Conservation (phyloP, 768 basidiomycete species). For the Boletus sp. region DNA sequence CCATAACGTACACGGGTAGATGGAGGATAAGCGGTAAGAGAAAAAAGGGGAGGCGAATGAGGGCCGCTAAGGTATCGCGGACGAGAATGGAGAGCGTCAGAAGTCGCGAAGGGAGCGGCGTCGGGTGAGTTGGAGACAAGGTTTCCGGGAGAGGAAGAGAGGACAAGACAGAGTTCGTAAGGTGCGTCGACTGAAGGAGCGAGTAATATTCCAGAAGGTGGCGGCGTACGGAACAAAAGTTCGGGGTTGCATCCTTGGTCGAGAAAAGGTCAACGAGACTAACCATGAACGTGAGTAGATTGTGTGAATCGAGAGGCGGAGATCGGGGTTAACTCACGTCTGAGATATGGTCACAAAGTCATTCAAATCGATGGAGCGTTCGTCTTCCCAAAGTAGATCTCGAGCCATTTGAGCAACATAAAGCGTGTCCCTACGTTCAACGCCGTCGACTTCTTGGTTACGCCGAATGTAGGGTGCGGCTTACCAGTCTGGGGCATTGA, state of each 20-base stretch:
- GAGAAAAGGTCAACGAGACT: conserved; percentile 90
- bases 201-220: conserved; percentile 86
- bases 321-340: conserved; percentile 58
- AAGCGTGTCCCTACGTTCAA: conserved; percentile 71
- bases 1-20: conserved; percentile 81
- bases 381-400: conserved; percentile 88
- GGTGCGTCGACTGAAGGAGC: conserved; percentile 71
- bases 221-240: conserved; percentile 59
- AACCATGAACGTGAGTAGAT: conserved; percentile 24
- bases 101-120: conserved; percentile 75
- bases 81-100: conserved; percentile 74
- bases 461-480: conserved; percentile 24
- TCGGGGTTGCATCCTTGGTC: conserved; percentile 56
- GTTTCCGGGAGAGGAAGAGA: conserved; percentile 80
- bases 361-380: conserved; percentile 69
- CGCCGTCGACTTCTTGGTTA: conserved; percentile 16
- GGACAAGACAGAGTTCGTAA: conserved; percentile 83
- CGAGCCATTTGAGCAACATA: conserved; percentile 90
- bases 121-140: conserved; percentile 74
- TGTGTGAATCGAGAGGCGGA: conserved; percentile 12
- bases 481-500: conserved; percentile 95
- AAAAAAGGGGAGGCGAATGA: conserved; percentile 85
- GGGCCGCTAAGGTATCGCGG: conserved; percentile 67
- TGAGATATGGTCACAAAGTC: conserved; percentile 86
- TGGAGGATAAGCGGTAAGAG: conserved; percentile 81